Evolutionary conservation across 495 filamentous ascomycete species (phyloP), one percentile per base, ranked within the genome.

Genomic region (Terfezia claveryi): DNA sequence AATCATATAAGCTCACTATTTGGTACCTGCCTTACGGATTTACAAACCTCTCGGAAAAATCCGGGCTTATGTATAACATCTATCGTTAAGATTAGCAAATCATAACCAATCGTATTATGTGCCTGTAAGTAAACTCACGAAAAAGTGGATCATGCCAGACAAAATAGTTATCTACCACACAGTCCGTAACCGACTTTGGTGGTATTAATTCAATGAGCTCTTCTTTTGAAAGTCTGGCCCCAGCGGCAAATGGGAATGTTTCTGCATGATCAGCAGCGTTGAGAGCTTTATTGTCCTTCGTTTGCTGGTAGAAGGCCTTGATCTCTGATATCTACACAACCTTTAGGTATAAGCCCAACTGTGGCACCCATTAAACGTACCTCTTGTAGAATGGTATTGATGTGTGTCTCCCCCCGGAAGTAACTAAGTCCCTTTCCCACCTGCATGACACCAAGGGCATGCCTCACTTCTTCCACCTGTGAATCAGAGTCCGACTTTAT

Each of bases 361-460:
- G 49, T 54, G 51, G 23, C 32, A 27, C 50, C 36, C 51, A 57
- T 52, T n/a, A 49, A 54, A 68, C 71, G 56, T 61, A 85, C 81
- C 75, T 94, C 87, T 57, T 79, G 76, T 57, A 98, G 69, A 53
- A 98, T 79, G 20, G 83, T 78, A 54, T 82, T 84, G 89, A 91
- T 96, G 67, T 96, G 86, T 23, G 81, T 80, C 55, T 87, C 83
- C 46, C 87, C 88, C 52, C 89, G 75, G 64, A 94, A 98, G 67
- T 87, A 89, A 23, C 74, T 71, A 60, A 82, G 81, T 55, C 85
- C 86, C 54, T 82, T 76, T 55, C 84, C 77, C 57, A 98, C 83
- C 62, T 83, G 93, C 69, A 98, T 79, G 44, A 88, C 74, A 41
- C 91, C 91, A 55, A 96, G 78, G 6, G 84, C 89, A 55, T 81